Evolutionary conservation across 345 rosid species (phyloP).

Genomic region (Syzygium aqueum): DNA sequence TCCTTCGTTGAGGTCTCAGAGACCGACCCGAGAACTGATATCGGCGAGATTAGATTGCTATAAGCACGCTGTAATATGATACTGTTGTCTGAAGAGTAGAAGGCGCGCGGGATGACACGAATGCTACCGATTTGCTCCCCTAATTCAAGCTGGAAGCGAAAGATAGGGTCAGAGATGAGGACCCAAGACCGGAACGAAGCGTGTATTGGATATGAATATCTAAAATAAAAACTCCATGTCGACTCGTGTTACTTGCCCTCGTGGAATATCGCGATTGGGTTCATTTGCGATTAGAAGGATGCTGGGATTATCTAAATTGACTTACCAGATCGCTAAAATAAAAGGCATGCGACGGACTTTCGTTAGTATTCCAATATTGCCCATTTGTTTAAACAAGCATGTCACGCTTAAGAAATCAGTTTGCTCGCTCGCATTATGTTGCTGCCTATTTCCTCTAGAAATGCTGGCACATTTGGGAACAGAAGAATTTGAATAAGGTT

Average conservation of each 20-base stretch:
- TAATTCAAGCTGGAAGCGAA: background rate
- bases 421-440: background rate
- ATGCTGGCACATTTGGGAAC: background rate
- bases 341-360: background rate
- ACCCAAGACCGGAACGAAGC: background rate
- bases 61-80: background rate
- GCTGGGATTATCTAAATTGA: background rate
- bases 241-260: background rate
- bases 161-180: background rate
- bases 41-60: background rate
- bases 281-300: background rate
- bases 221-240: background rate
- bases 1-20: background rate
- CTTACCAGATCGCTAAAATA: background rate
- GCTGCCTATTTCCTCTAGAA: background rate
- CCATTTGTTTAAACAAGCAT: background rate
- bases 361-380: background rate
- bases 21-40: background rate
- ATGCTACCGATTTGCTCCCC: background rate
- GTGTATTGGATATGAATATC: background rate
- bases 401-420: background rate
- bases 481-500: background rate
- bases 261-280: background rate
- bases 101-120: background rate
- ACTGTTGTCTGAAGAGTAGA: background rate